phyloP scores from a whole-genome alignment of 164 flowering plant species.

The Tetrastigma voinierianum region DNA sequence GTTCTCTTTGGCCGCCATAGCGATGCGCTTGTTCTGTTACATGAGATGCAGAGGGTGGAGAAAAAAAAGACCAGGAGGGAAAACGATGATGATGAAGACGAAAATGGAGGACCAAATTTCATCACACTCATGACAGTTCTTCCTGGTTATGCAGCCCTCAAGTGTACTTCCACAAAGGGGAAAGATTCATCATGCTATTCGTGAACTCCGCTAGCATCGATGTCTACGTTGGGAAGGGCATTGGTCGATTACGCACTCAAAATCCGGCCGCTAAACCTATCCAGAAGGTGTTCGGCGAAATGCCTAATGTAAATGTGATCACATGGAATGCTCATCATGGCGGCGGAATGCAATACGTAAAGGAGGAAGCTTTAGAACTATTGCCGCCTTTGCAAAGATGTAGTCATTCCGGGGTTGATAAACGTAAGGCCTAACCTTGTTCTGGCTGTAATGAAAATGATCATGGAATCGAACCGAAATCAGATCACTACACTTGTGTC shows the following conservation, averaged over 20 bases:
- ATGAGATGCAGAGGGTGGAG: too few relatives aligned
- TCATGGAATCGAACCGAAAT: conserved; percentile 51
- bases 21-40: too few relatives aligned
- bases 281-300: conserved; percentile 54
- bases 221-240: conserved; percentile 73
- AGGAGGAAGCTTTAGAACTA: conserved; percentile 54
- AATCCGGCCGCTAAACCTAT: conserved; percentile 59
- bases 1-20: too few relatives aligned
- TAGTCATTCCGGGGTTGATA: conserved; percentile 77
- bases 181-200: conserved; percentile 75
- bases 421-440: conserved; percentile 56
- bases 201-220: conserved; percentile 46
- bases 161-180: conserved; percentile 71
- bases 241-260: conserved; percentile 78
- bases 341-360: conserved; percentile 90
- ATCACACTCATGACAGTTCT: too few relatives aligned
- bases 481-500: conserved; percentile 82
- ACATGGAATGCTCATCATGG: conserved; percentile 93
- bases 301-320: too few relatives aligned
- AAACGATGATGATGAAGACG: conserved; percentile 9
- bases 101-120: conserved; percentile 46
- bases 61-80: conserved; percentile 48
- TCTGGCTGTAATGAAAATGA: conserved; percentile 55
- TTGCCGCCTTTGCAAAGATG: conserved; percentile 70
- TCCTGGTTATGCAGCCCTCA: conserved; percentile 71